phyloP scores from a whole-genome alignment of 2,329 filamentous ascomycete genomes.

The Fusarium tjaetaba region DNA sequence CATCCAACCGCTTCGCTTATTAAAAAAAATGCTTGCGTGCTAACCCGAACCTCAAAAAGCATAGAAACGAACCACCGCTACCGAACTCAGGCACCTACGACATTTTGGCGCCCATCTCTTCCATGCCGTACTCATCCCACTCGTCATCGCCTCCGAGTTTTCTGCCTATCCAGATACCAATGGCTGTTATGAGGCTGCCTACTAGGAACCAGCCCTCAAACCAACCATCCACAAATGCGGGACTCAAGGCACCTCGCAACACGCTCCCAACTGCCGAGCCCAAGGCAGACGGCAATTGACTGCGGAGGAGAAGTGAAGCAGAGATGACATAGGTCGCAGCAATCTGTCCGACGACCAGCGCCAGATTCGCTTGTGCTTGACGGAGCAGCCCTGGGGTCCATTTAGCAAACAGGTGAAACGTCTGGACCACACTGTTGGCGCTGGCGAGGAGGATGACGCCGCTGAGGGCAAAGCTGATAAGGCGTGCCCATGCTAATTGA shows the following conservation, averaged over 20 bases:
- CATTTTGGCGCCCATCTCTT: constrained; percentile 78
- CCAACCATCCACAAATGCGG: constrained; percentile 73
- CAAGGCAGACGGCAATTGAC: constrained; percentile 81
- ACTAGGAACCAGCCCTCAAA: constrained; percentile 88
- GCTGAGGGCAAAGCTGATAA: constrained; percentile 84
- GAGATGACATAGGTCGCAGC: constrained; percentile 87
- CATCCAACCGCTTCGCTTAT: constrained; percentile 7
- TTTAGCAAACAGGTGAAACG: constrained; percentile 81
- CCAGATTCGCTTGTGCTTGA: constrained; percentile 80
- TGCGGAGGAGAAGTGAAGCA: constrained; percentile 78
- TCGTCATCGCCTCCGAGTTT: constrained; percentile 68
- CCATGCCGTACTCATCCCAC: constrained; percentile 68
- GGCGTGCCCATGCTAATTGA: constrained; percentile 83
- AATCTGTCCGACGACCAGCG: constrained; percentile 82
- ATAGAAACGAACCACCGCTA: constrained; percentile 10
- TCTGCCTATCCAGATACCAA: constrained; percentile 78
- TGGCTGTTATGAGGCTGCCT: constrained; percentile 71
- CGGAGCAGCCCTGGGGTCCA: constrained; percentile 77
- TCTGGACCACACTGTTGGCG: constrained; percentile 86
- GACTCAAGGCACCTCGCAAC: constrained; percentile 76
- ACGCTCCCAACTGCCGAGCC: constrained; percentile 81
- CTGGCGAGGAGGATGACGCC: constrained; percentile 85
- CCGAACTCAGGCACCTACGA: constrained; percentile 48
- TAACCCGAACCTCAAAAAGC: constrained; percentile 14
- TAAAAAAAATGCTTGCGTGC: constrained; percentile 14